Evolutionary conservation across 73 alveolate species (phyloP).

Genomic region (Paramecium octaurelia): DNA sequence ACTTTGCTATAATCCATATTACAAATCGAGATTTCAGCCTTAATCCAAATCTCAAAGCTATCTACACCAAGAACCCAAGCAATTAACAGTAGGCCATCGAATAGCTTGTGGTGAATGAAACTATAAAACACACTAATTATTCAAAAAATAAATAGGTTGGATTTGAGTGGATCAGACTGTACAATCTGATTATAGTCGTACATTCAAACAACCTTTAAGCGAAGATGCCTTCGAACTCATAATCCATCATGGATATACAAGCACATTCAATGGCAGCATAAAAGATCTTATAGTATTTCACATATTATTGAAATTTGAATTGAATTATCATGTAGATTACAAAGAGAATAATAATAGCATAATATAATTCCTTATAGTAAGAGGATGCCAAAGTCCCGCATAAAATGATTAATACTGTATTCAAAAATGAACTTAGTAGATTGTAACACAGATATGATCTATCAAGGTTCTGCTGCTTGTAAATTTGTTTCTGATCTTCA

Average conservation of each 20-base stretch:
- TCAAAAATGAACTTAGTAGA: not conserved
- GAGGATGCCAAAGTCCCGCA: not conserved
- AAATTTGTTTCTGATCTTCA: not conserved
- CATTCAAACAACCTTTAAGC: not conserved
- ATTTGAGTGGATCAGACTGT: not conserved
- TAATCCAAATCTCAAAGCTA: not conserved
- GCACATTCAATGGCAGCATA: not conserved
- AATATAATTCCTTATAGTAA: not conserved
- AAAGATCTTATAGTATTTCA: not conserved
- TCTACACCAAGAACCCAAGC: not conserved
- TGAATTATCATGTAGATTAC: not conserved
- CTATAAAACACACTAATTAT: not conserved
- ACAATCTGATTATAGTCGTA: not conserved
- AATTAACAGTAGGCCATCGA: not conserved
- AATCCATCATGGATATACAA: slow-evolving; percentile 2
- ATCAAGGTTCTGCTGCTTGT: not conserved
- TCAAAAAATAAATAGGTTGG: not conserved
- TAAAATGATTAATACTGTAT: not conserved
- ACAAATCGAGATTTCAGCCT: not conserved
- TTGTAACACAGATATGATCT: not conserved
- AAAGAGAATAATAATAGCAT: not conserved
- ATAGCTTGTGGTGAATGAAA: not conserved
- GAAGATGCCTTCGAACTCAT: not conserved
- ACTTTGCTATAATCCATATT: slow-evolving; percentile 22
- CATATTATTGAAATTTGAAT: not conserved